Evolutionary conservation across 1,284 basidiomycete genomes (phyloP).

Genomic region (Pholiota adiposa): DNA sequence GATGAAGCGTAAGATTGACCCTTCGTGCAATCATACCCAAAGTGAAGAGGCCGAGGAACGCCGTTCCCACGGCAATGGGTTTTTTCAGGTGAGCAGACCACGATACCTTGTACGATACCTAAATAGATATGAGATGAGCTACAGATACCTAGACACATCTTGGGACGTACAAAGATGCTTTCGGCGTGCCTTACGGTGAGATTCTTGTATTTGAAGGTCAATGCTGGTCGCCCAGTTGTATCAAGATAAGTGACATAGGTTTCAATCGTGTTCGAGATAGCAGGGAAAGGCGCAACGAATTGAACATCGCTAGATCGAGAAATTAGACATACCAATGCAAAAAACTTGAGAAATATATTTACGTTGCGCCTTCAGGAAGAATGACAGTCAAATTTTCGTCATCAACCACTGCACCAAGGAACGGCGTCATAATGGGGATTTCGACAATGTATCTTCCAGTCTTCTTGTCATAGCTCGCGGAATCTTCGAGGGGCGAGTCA

Average conservation of each 20-base stretch:
- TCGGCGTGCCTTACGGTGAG: slow-evolving; percentile 82
- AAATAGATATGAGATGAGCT: slow-evolving; percentile 20
- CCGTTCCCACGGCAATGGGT: slow-evolving; percentile 73
- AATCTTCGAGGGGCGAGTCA: slow-evolving; percentile 84
- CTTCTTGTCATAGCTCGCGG: slow-evolving; percentile 61
- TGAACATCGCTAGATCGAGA: slow-evolving; percentile 66
- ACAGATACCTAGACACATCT: background rate
- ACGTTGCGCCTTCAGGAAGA: slow-evolving; percentile 94
- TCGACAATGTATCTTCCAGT: slow-evolving; percentile 73
- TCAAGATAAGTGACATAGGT: slow-evolving; percentile 91
- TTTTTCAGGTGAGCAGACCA: slow-evolving; percentile 82
- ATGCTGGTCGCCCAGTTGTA: slow-evolving; percentile 84
- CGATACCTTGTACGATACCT: slow-evolving; percentile 89
- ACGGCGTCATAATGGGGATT: slow-evolving; percentile 85
- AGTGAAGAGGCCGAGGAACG: slow-evolving; percentile 67
- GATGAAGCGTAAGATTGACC: slow-evolving; percentile 65
- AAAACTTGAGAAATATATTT: slow-evolving; percentile 38
- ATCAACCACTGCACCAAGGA: slow-evolving; percentile 83
- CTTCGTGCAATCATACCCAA: slow-evolving; percentile 65
- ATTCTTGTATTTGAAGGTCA: slow-evolving; percentile 75
- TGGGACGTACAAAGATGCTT: slow-evolving; percentile 67
- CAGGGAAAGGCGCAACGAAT: slow-evolving; percentile 79
- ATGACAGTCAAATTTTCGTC: slow-evolving; percentile 82
- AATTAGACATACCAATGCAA: background rate
- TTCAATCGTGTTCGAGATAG: slow-evolving; percentile 60